A percentile compares a stretch with the other conserved stretches of the same genome.
These are phyloP conservation scores for Penicillium pulvis DNA, from an alignment of 495 filamentous ascomycete species.

Conservation along the genomic window DNA sequence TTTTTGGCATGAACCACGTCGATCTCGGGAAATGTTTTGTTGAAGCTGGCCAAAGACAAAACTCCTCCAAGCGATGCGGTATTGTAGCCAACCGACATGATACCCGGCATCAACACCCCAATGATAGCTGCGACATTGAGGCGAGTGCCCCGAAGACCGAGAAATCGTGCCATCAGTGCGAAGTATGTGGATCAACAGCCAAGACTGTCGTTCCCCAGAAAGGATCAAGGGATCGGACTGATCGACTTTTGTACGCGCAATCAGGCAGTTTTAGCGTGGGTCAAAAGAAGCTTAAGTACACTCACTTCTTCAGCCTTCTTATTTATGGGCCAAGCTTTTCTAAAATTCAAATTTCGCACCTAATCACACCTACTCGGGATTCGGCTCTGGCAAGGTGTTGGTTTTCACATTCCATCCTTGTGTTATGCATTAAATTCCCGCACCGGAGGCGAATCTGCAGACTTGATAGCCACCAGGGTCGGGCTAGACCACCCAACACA, in stretches of 20 bases:
- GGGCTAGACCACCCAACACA: background rate
- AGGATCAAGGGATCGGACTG: conserved; percentile 20
- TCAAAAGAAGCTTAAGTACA: conserved; percentile 8
- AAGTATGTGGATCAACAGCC: conserved; percentile 5
- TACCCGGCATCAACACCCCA: conserved; percentile 30
- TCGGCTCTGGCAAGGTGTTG: conserved; percentile 3
- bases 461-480: conserved; percentile 4
- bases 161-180: conserved; percentile 21
- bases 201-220: conserved; percentile 14
- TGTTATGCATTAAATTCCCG: conserved; percentile 11
- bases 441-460: background rate
- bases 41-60: conserved; percentile 22
- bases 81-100: conserved; percentile 29
- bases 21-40: conserved; percentile 25
- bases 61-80: conserved; percentile 27
- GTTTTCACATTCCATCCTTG: conserved; percentile 10
- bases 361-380: background rate
- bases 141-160: conserved; percentile 30
- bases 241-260: conserved; percentile 15
- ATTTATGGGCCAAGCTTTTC: background rate
- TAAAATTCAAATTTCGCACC: background rate
- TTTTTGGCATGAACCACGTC: conserved; percentile 17
- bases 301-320: background rate
- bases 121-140: conserved; percentile 29
- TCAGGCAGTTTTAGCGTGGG: conserved; percentile 8